These are phyloP conservation scores for Paracoccidioides lutzii DNA, from an alignment of 2,329 filamentous ascomycete species.

Conservation along the genomic window DNA sequence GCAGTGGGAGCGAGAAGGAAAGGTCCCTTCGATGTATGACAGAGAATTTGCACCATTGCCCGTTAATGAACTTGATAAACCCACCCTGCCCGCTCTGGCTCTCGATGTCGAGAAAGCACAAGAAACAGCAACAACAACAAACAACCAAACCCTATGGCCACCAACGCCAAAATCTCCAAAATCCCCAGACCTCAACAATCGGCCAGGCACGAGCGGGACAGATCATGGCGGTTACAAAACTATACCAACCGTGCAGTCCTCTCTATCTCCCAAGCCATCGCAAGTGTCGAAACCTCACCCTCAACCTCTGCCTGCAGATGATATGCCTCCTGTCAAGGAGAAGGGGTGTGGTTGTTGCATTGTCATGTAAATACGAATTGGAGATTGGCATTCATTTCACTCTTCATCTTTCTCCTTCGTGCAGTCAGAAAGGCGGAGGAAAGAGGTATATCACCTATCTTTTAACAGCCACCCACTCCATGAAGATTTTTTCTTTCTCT, in stretches of 20 bases:
- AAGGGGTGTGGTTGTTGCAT: slow-evolving; percentile 58
- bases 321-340: slow-evolving; percentile 43
- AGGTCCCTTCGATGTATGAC: slow-evolving; percentile 73
- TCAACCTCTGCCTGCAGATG: slow-evolving; percentile 40
- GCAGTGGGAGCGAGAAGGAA: slow-evolving; percentile 86
- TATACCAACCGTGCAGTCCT: slow-evolving; percentile 35
- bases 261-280: slow-evolving; percentile 20
- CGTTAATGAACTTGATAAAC: slow-evolving; percentile 23
- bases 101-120: slow-evolving; percentile 6
- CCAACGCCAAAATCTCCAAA: slow-evolving; percentile 18
- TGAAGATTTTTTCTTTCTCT: too few species aligned
- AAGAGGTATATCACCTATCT: not conserved
- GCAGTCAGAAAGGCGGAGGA: not conserved
- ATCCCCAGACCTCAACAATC: slow-evolving; percentile 20
- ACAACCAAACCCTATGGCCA: slow-evolving; percentile 13
- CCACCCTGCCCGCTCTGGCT: slow-evolving; percentile 9
- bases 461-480: too few species aligned
- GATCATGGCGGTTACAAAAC: slow-evolving; percentile 34
- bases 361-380: slow-evolving; percentile 48
- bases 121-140: not conserved
- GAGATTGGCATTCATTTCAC: too few species aligned
- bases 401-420: too few species aligned
- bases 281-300: slow-evolving; percentile 30
- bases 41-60: slow-evolving; percentile 73
- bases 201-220: slow-evolving; percentile 32